phyloP scores from a whole-genome alignment of 257 asterid species.

The Anisodus tanguticus region DNA sequence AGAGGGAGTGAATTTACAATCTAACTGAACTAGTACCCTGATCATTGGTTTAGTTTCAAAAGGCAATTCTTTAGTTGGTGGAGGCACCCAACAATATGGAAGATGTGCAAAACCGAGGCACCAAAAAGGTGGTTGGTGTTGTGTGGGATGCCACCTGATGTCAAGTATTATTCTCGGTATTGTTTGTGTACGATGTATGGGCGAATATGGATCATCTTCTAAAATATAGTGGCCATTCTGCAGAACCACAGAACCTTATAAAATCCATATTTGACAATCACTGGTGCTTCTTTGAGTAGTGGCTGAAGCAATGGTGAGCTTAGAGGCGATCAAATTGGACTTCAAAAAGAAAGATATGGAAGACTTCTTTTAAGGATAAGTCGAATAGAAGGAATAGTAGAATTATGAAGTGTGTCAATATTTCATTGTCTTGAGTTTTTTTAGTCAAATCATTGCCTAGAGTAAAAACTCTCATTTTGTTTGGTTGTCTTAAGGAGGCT shows the following conservation, averaged over 20 bases:
- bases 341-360: neutral
- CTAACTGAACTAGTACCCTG: neutral
- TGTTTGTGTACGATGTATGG: neutral
- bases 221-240: neutral
- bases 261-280: neutral
- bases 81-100: neutral
- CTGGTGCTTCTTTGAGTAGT: neutral
- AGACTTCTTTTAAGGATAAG: neutral
- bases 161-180: neutral
- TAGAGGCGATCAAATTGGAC: neutral
- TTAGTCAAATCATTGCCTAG: neutral
- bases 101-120: neutral
- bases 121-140: neutral
- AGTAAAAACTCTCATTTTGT: too few relatives aligned
- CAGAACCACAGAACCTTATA: neutral
- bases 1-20: neutral
- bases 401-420: too few relatives aligned
- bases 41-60: slow-evolving; percentile 11
- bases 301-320: neutral
- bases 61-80: neutral
- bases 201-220: neutral
- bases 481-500: neutral
- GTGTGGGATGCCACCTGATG: neutral
- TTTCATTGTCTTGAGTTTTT: too few relatives aligned
- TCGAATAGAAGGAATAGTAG: neutral